Evolutionary conservation across 768 basidiomycete genomes (phyloP).

Genomic region (Naganishia friedmannii): DNA sequence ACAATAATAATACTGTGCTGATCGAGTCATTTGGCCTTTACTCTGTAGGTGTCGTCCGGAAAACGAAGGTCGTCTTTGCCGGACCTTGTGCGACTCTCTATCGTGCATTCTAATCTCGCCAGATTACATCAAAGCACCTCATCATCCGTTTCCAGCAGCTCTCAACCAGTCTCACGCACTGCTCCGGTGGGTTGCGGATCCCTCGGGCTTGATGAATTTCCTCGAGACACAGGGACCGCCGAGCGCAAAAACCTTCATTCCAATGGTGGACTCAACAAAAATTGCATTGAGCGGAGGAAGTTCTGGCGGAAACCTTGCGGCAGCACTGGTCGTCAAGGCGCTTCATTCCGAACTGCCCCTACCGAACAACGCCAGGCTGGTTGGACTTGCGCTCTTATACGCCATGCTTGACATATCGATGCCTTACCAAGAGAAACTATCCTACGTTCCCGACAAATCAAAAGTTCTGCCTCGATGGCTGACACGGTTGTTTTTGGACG

Average conservation of each 20-base stretch:
- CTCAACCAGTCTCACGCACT: slow-evolving; percentile 29
- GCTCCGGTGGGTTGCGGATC: slow-evolving; percentile 28
- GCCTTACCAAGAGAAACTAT: slow-evolving; percentile 27
- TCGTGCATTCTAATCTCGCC: slow-evolving; percentile 28
- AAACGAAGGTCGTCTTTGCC: slow-evolving; percentile 31
- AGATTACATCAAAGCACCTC: slow-evolving; percentile 31
- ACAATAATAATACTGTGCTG: neutral
- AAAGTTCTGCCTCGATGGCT: slow-evolving; percentile 30
- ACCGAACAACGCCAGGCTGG: slow-evolving; percentile 16
- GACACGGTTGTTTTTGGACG: slow-evolving; percentile 29
- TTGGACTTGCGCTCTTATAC: slow-evolving; percentile 26
- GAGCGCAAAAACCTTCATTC: slow-evolving; percentile 22
- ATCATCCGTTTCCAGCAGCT: slow-evolving; percentile 29
- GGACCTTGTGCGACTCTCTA: slow-evolving; percentile 29
- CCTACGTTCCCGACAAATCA: slow-evolving; percentile 24
- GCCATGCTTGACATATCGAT: slow-evolving; percentile 31
- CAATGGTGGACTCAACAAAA: slow-evolving; percentile 24
- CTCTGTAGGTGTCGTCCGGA: slow-evolving; percentile 29
- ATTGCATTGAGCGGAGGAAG: slow-evolving; percentile 30
- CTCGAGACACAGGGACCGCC: slow-evolving; percentile 21
- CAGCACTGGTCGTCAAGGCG: slow-evolving; percentile 18
- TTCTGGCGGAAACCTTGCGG: slow-evolving; percentile 28
- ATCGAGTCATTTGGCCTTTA: neutral
- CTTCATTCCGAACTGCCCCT: slow-evolving; percentile 8
- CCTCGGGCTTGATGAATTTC: slow-evolving; percentile 16